phyloP scores from a whole-genome alignment of 1,284 basidiomycete genomes.

The Malassezia sp. region DNA sequence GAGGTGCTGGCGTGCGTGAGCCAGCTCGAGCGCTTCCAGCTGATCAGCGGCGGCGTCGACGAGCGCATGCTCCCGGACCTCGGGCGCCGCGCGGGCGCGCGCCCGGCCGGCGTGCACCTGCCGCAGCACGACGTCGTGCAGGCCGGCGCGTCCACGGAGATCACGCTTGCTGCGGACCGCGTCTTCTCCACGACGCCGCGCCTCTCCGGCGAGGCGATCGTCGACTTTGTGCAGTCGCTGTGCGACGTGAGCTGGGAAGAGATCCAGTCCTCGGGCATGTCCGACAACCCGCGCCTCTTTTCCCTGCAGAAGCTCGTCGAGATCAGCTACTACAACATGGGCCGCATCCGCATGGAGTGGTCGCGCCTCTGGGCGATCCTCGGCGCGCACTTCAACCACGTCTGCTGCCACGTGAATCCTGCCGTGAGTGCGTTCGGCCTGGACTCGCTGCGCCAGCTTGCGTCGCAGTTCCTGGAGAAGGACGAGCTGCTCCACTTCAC shows the following conservation, averaged over 20 bases:
- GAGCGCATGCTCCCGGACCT: conserved; percentile 63
- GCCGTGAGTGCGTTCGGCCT: conserved; percentile 94
- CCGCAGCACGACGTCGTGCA: conserved; percentile 82
- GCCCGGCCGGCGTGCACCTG: conserved; percentile 43
- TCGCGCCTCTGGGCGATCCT: conserved; percentile 94
- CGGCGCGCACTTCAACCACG: conserved; percentile 98
- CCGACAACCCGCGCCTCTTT: conserved; percentile 78
- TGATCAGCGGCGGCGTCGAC: conserved; percentile 47
- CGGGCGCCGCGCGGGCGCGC: conserved; percentile 53
- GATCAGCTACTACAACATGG: conserved; percentile 99
- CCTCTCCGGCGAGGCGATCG: conserved; percentile 87
- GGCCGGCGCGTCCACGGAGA: conserved; percentile 91
- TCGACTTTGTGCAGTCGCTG: conserved; percentile 91
- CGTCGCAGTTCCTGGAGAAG: conserved; percentile 97
- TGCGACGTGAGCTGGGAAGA: conserved; percentile 99
- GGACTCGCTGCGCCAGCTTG: conserved; percentile 91
- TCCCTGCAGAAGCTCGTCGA: conserved; percentile 97
- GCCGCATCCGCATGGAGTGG: conserved; percentile 95
- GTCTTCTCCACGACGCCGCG: conserved; percentile 93
- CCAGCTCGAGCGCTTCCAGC: conserved; percentile 46
- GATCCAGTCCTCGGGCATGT: conserved; percentile 89
- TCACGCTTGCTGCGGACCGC: conserved; percentile 97
- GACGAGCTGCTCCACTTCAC: conserved; percentile 96
- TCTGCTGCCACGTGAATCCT: conserved; percentile 95
- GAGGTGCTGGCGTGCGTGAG: conserved; percentile 45